Evolutionary conservation across 192 early-diverging fungal genomes (phyloP), one percentile per base, ranked within the genome.

Genomic region (Piromyces finnis): DNA sequence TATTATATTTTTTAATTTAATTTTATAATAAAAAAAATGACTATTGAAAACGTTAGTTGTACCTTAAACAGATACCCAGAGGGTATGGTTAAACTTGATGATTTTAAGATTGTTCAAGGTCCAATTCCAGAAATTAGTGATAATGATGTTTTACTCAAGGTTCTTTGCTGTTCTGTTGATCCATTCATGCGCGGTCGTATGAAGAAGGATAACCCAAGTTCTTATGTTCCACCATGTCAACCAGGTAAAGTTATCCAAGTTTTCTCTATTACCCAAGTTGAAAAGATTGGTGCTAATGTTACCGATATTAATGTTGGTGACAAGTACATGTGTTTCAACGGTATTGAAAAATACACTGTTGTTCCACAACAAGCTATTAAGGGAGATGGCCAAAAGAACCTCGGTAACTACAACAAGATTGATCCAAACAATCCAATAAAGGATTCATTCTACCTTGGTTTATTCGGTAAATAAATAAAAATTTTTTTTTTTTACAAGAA

Each of bases 171-270:
- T 28, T 93, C 92, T 12, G 82, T 94, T 16, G 82, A 78, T 28
- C 59, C 78, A 77, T 68, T 82, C 84, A 90, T 92, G 90, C 87
- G 89, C 77, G 81, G 84, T 29, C 90, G 91, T 78, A 94, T 95
- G 88, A 81, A 84, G 88, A 81, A 84, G 78, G 84, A 89, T 39
- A 82, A 81, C 11, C 80, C 78, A 11, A 86, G 86, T 29, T 83
- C 83, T 6, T 89, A 92, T 79, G 79, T 87, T 30, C 37, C 81
- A 18, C 79, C 85, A 13, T 93, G 89, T 83, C 37, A 79, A 17
- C n/a, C 93, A 22, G 92, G 92, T 36, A 79, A 92, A 77, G 88
- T 93, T 12, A 83, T 95, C 68, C 78, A 79, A 37, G 90, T 91
- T 28, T 85, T 87, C 80, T 89, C 85, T 1, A 89, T 95, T 68